Evolutionary conservation across 306 rosid species (phyloP).

Genomic region (Trifolium fragiferum): DNA sequence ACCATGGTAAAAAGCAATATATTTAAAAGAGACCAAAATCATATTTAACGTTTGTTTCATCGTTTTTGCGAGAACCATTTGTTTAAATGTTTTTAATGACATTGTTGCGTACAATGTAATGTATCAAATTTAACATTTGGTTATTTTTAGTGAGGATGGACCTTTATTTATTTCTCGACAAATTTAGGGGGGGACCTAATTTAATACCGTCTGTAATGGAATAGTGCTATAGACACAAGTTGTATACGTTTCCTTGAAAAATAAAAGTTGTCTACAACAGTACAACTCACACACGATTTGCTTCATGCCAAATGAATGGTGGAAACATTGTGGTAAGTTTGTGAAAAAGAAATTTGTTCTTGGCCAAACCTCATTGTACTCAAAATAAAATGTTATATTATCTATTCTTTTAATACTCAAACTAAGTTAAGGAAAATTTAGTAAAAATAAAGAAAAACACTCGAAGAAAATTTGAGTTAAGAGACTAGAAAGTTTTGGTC

Average conservation of each 20-base stretch:
- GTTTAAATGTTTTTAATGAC: too few relatives aligned
- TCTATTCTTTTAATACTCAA: background rate
- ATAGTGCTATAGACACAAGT: background rate
- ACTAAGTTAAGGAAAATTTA: too few relatives aligned
- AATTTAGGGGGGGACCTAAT: background rate
- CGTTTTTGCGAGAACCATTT: too few relatives aligned
- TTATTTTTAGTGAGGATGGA: background rate
- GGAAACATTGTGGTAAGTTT: background rate
- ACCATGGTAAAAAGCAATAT: too few relatives aligned
- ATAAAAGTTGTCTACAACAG: background rate
- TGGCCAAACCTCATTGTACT: background rate
- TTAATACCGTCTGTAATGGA: background rate
- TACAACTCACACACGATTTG: background rate
- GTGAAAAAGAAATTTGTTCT: background rate
- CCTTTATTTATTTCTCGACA: too few relatives aligned
- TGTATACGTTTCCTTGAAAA: background rate
- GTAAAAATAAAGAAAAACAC: too few relatives aligned
- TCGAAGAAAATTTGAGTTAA: too few relatives aligned
- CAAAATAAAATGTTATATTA: background rate
- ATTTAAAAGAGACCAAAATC: too few relatives aligned
- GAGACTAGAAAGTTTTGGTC: too few relatives aligned
- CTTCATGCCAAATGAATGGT: background rate
- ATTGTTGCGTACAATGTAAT: too few relatives aligned
- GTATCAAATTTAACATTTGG: background rate
- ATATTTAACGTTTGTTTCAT: too few relatives aligned